A percentile compares a stretch with the other conserved stretches of the same genome.
Evolutionary conservation across 768 basidiomycete genomes (phyloP).

Genomic region (Tulasnella sp.): DNA sequence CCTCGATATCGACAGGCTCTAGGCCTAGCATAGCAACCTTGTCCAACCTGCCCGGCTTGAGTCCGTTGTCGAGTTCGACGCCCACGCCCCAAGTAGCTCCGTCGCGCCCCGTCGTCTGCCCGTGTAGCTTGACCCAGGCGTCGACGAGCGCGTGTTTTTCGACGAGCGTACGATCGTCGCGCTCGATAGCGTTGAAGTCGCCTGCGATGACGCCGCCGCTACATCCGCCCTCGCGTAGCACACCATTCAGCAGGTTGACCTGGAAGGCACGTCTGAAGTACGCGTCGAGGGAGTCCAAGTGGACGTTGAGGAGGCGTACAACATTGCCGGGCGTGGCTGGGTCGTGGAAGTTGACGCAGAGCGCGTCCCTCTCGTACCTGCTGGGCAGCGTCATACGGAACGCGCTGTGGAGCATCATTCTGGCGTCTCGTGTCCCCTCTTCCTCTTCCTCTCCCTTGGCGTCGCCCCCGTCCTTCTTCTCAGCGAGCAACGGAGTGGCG

Average conservation of each 20-base stretch:
- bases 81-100: slow-evolving; percentile 33
- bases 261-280: slow-evolving; percentile 22
- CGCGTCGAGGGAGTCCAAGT: slow-evolving; percentile 27
- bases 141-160: slow-evolving; percentile 29
- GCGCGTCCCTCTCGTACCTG: slow-evolving; percentile 29
- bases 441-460: slow-evolving; percentile 19
- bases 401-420: slow-evolving; percentile 24
- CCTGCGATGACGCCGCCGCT: slow-evolving; percentile 34
- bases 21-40: slow-evolving; percentile 32
- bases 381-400: slow-evolving; percentile 28
- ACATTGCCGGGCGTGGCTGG: slow-evolving; percentile 19
- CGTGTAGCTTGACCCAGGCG: slow-evolving; percentile 32
- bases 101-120: slow-evolving; percentile 18
- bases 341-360: slow-evolving; percentile 28
- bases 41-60: slow-evolving; percentile 28
- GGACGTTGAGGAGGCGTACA: slow-evolving; percentile 31
- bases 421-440: slow-evolving; percentile 19
- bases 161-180: slow-evolving; percentile 28
- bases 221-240: slow-evolving; percentile 34
- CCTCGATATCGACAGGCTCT: slow-evolving; percentile 26
- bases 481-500: slow-evolving; percentile 17
- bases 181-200: slow-evolving; percentile 36
- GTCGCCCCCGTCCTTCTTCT: slow-evolving; percentile 5
- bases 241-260: slow-evolving; percentile 25
- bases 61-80: slow-evolving; percentile 22